Evolutionary conservation across 371 early-diverging fungal species (phyloP).

Genomic region (Apophysomyces trapeziformis): DNA sequence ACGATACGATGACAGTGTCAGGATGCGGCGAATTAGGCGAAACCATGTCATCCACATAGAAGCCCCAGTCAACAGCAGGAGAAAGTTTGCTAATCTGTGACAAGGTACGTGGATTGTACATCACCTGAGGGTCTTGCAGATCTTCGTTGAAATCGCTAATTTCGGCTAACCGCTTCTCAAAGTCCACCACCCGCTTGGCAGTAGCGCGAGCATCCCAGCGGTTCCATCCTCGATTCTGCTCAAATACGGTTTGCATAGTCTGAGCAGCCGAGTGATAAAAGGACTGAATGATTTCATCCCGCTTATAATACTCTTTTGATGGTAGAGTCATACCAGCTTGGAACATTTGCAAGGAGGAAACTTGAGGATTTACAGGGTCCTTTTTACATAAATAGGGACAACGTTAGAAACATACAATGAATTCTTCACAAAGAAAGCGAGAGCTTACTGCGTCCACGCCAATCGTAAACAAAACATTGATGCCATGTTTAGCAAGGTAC

Average conservation of each 20-base stretch:
- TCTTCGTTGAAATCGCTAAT: conserved; percentile 35
- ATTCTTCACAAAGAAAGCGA: no score
- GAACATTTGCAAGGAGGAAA: conserved; percentile 40
- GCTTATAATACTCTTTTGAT: conserved; percentile 61
- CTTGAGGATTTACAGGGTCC: conserved; percentile 56
- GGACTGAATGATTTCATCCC: conserved; percentile 32
- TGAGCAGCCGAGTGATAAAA: conserved; percentile 41
- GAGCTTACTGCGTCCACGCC: conserved; percentile 26
- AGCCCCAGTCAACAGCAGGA: conserved; percentile 51
- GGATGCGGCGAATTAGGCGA: conserved; percentile 34
- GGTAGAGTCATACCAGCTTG: conserved; percentile 63
- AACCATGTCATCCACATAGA: conserved; percentile 34
- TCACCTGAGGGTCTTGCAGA: conserved; percentile 43
- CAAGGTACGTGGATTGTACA: conserved; percentile 53
- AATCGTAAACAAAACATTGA: conserved; percentile 36
- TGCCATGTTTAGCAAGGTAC: conserved; percentile 14
- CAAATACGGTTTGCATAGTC: conserved; percentile 26
- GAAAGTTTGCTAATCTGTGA: conserved; percentile 38
- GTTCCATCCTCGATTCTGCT: neutral
- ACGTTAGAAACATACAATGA: neutral
- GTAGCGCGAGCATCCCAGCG: conserved; percentile 7
- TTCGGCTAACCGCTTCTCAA: conserved; percentile 50
- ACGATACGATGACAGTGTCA: conserved; percentile 40
- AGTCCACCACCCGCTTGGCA: conserved; percentile 45
- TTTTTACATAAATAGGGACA: neutral